phyloP scores from a whole-genome alignment of 1,284 basidiomycete genomes.

The Apiotrichum montevideense region DNA sequence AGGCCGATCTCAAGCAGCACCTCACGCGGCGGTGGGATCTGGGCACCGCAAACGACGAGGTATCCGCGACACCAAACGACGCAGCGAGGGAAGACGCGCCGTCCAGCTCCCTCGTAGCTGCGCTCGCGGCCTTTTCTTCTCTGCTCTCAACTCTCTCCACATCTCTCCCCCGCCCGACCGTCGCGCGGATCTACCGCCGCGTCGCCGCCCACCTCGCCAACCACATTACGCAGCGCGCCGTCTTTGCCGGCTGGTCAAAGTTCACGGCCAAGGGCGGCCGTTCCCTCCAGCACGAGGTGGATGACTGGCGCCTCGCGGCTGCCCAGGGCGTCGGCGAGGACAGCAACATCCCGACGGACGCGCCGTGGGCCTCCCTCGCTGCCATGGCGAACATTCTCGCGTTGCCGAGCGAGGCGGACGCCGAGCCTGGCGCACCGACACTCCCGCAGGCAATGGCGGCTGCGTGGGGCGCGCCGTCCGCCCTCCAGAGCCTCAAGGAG shows the following conservation, averaged over 20 bases:
- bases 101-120: constrained; percentile 55
- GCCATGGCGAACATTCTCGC: constrained; percentile 62
- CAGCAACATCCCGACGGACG: constrained; percentile 52
- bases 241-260: constrained; percentile 63
- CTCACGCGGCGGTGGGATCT: constrained; percentile 47
- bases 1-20: constrained; percentile 65
- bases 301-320: constrained; percentile 71
- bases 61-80: not conserved
- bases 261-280: constrained; percentile 56
- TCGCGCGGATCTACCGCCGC: constrained; percentile 62
- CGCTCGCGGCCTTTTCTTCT: constrained; percentile 65
- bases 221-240: constrained; percentile 72
- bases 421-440: constrained; percentile 62
- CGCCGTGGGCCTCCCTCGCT: constrained; percentile 65
- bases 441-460: constrained; percentile 75
- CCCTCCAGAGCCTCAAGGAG: constrained; percentile 61
- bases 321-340: constrained; percentile 28
- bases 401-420: constrained; percentile 51
- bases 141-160: constrained; percentile 61
- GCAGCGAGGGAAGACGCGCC: constrained; percentile 32
- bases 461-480: constrained; percentile 64
- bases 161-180: constrained; percentile 55
- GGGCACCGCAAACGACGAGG: not conserved
- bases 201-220: constrained; percentile 61
- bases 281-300: constrained; percentile 60